Base-by-base conservation (phyloP, 2,329 filamentous ascomycete genomes). In the Xylaria multiplex region DNA sequence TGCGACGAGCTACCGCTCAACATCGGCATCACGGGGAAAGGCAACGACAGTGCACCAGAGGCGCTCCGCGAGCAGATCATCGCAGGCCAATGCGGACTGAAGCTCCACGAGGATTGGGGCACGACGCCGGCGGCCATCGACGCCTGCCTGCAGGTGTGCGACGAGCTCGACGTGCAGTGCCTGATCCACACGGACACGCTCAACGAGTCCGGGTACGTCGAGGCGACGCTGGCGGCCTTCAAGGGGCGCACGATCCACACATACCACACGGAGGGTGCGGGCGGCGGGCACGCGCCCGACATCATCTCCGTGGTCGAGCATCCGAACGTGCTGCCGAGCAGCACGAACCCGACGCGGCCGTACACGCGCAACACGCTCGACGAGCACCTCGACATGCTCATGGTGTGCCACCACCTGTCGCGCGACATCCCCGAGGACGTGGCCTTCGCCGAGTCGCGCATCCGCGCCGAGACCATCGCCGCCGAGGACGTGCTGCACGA, bases 21-120 rank as follows among this genome's bases (percentile, higher is more conserved):
- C 77, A 83, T 95, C 62, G 95, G 93, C 43, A 92, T 98, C 74
- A 97, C 94, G 0, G 93, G 92, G 48, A 98, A 98, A 81, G 95
- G 95, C 66, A 97, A 97, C 76, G 95, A 98, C 78, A 89, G 90
- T 71, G 87, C 87, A 11, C 85, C 88, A 0, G 77, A 79, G 2
- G 91, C 91, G 9, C 85, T 98, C 2, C 87, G 89, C 55, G 92
- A 97, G 71, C 93, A 97, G 79, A 85, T 92, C 64, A 81, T 86
- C 62, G 95, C 95, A 0, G 95, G 95, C 9, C 94, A 91, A 0
- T 95, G 93, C 72, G 95, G 95, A 7, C 85, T 98, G 66, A 98
- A 98, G 79, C 84, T 98, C 6, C 95, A 98, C 78, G 95, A 98
- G 80, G 95, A 98, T 79, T 98, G 95, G 95, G 95, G 95, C 59